Evolutionary conservation across 805 yeast species (phyloP), one percentile per base, ranked within the genome.

Genomic region (Wickerhamomyces bisporus): DNA sequence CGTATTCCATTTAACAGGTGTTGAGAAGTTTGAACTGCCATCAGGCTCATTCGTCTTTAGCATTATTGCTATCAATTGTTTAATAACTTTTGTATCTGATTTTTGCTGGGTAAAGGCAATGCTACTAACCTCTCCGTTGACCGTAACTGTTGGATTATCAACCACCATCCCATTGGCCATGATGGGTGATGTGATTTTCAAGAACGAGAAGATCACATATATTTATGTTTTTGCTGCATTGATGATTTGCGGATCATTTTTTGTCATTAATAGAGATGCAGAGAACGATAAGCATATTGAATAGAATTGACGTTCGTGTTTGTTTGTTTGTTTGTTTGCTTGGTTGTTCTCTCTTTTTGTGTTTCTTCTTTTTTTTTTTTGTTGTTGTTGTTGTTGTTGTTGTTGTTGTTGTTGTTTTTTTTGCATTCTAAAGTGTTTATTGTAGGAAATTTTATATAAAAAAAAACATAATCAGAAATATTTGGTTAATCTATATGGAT

Each of bases 91-190:
- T 48, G 61, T 89, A 13, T 82, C 95, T 28, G 98, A 93, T 58
- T 88, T 82, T 50, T 79, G 94, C 53, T 93, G 98, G 98, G 96
- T 95, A 25, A 78, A 86, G 45, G 95, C 98, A 0, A 93, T 89
- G 77, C 70, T 93, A 24, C 65, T 93, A 53, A 93, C 98, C 1
- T 82, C 93, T 31, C 98, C 98, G 2, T 67, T 93, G 47, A 89
- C 96, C 0, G 98, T 91, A 3, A 93, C 98, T 0, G 95, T 93
- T 10, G 98, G 98, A 0, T 68, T 93, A 23, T 82, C 95, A 16
- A 76, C 89, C 42, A 91, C 98, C 0, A 93, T 93, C 15, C 98
- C 98, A 3, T 72, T 93, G 36, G 95, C 97, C 0, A 85, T 93
- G 86, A 59, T 87, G 24, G 96, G 96, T 23, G 98, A 93, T 57